Evolutionary conservation across 495 filamentous ascomycete genomes (phyloP), one percentile per base, ranked within the genome.

Genomic region (Talaromyces wortmannii): DNA sequence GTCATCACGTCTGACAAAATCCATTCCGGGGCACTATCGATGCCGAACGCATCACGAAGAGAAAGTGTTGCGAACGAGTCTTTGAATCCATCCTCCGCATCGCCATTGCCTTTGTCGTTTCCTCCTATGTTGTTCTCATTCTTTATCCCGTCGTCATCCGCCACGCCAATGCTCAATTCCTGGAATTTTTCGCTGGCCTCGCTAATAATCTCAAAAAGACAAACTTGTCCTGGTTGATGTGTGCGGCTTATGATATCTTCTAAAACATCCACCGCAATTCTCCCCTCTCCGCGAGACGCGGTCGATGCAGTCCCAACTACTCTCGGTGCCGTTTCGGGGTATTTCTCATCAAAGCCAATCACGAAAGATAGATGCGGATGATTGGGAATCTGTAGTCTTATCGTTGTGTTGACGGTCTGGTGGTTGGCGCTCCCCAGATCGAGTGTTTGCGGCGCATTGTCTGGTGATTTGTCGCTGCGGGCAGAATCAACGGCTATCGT

Each of bases 151-250:
- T 65, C 58, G 29, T n/a, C n/a, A n/a, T 54, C 57, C 6, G 55
- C 50, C 31, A 62, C 52, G 7, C 70, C 72, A 30, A 77, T 72
- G 48, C 71, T 74, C 60, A 83, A 62, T 48, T 79, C 72, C 47
- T 77, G 65, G 7, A 79, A 73, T 7, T 63, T 62, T 33, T 73
- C 69, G 15, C 63, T 67, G 0, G 73, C 75, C 52, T 76, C 75
- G 45, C 91, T 90, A 43, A 96, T 79, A 3, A 94, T 76, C 55
- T 96, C 91, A 57, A 90, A 98, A 3, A 98, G 70, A 63, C 91
- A 97, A 5, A 95, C 90, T 47, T 83, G 78, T 0, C 94, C 91
- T 2, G 83, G 80, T 53, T 79, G 73, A 66, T 83, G 94, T 10
- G 87, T 78, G 31, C 78, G 75, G 3, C 73, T 70, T 31, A 96